These are phyloP conservation scores for Solanum tarapatanum DNA, from an alignment of 257 asterid species.

Conservation along the genomic window DNA sequence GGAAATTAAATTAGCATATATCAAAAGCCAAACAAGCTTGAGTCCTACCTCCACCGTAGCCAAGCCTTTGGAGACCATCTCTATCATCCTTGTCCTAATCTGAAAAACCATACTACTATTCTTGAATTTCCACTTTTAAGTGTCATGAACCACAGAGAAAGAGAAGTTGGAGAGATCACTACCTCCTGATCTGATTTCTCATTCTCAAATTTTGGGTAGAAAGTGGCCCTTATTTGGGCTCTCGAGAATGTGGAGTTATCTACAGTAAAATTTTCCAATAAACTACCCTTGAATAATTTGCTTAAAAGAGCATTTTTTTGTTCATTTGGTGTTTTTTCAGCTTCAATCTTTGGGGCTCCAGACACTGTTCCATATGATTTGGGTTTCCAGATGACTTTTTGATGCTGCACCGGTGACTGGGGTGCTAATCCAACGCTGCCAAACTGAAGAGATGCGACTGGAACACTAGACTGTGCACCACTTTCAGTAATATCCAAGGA, in stretches of 20 bases:
- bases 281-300: constrained; percentile 39
- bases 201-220: constrained; percentile 95
- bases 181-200: constrained; percentile 98
- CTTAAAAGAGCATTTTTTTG: constrained; percentile 32
- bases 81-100: constrained; percentile 84
- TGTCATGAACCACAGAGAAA: neutral
- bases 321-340: constrained; percentile 25
- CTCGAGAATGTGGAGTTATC: constrained; percentile 61
- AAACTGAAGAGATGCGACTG: constrained; percentile 27
- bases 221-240: constrained; percentile 85
- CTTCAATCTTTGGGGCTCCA: constrained; percentile 20
- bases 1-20: neutral
- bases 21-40: neutral
- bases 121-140: neutral
- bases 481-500: constrained; percentile 39
- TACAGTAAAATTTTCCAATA: constrained; percentile 53
- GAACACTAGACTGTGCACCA: constrained; percentile 21
- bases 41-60: constrained; percentile 79
- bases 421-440: constrained; percentile 26
- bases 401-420: constrained; percentile 28
- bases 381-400: constrained; percentile 48
- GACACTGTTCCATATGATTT: constrained; percentile 56
- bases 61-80: constrained; percentile 77
- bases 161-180: neutral
- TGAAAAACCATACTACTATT: constrained; percentile 20